Percentiles rank a stretch among this genome's conserved stretches.
These are phyloP conservation scores for Sclerotinia minor DNA, from an alignment of 2,329 filamentous ascomycete species.

Conservation along the genomic window DNA sequence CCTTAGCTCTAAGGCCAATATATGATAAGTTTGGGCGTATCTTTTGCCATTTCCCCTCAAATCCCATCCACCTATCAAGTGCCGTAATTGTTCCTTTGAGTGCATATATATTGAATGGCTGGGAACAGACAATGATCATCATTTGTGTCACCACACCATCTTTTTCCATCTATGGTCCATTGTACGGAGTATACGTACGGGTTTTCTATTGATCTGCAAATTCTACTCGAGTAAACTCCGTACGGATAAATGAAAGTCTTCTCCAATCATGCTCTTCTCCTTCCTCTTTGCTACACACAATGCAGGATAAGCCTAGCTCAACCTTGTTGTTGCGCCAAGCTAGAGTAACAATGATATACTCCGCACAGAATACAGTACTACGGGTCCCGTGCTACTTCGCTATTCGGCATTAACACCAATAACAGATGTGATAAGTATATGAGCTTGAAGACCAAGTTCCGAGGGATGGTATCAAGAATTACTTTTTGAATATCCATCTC, in stretches of 20 bases:
- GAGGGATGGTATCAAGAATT: background rate
- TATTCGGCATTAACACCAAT: background rate
- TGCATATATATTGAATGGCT: conserved; percentile 2
- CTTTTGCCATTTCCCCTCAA: background rate
- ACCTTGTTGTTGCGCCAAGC: background rate
- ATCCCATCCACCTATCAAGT: background rate
- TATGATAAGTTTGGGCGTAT: background rate
- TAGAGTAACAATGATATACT: background rate
- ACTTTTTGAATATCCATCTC: background rate
- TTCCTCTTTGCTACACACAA: background rate
- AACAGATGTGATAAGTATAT: background rate
- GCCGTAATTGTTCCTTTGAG: background rate
- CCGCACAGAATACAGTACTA: background rate
- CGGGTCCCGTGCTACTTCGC: background rate
- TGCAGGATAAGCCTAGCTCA: background rate
- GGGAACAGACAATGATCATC: background rate
- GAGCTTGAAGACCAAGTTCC: background rate
- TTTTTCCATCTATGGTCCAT: background rate
- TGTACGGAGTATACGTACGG: background rate
- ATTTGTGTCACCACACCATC: conserved; percentile 7
- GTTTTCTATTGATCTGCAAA: no score
- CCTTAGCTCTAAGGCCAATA: background rate
- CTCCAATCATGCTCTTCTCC: background rate
- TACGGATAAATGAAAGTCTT: background rate
- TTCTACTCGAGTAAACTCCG: no score